Evolutionary conservation across 2,329 filamentous ascomycete species (phyloP), one percentile per base, ranked within the genome.

Genomic region (Ophiostoma montium): DNA sequence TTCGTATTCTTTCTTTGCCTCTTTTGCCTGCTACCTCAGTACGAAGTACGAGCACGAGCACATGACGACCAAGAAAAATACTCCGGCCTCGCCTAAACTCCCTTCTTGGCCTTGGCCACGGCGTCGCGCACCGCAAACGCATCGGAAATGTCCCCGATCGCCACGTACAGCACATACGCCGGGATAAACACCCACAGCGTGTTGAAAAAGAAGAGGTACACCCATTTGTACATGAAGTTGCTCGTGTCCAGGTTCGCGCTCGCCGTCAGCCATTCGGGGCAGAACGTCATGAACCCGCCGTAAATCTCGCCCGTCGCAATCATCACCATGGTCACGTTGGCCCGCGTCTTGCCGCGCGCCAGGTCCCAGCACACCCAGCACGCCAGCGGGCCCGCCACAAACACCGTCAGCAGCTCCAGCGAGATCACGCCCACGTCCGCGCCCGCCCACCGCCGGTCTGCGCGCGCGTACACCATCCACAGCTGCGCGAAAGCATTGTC

Each of bases 271-370:
- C 80, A 84, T 63, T 84, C 80, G 12, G 80, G 80, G 62, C 74
- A 78, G 60, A 84, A 84, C 0, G 80, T 84, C 75, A 84, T 82
- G 65, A 79, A 84, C 16, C 79, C 76, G 55, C 79, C 80, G 56
- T 83, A 84, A 6, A 84, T 57, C 68, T 84, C 80, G 50, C 72
- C 76, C 3, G 78, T 82, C 23, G 80, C 80, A 39, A 83, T 64
- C 18, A 83, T 67, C 51, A 79, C 70, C 71, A 84, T 81, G 67
- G 75, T 70, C 54, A 82, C 70, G 57, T 74, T 77, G 43, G 69
- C 71, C 54, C 70, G 72, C 44, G 70, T 66, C 55, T 35, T 32
- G 49, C 49, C 46, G 30, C 67, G 73, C 41, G 72, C 69, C 53
- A 82, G 70, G n/a, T 75, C 70, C 58, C 74, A 78, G 63, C 76